phyloP scores from a whole-genome alignment of 2,329 filamentous ascomycete species.

The Taxawa tesnikishii region DNA sequence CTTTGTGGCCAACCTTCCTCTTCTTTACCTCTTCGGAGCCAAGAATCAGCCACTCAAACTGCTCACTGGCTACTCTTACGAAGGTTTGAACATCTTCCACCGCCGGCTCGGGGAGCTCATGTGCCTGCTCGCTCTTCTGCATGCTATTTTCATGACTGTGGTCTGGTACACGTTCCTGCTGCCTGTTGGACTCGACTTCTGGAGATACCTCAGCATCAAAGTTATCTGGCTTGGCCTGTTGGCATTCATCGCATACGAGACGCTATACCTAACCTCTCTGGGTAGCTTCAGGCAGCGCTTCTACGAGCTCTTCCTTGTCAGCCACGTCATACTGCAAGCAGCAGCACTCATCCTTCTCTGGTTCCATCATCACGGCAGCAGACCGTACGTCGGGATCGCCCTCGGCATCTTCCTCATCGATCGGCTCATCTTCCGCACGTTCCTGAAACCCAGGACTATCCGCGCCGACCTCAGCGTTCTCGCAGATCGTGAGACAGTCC shows the following conservation, averaged over 20 bases:
- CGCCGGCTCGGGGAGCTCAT: conserved; percentile 50
- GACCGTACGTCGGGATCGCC: conserved; percentile 41
- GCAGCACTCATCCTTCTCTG: conserved; percentile 44
- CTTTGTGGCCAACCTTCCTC: conserved; percentile 38
- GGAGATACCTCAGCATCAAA: conserved; percentile 38
- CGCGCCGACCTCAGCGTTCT: conserved; percentile 40
- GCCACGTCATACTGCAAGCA: conserved; percentile 46
- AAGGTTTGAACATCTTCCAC: conserved; percentile 54
- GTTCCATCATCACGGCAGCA: conserved; percentile 43
- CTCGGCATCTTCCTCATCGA: conserved; percentile 47
- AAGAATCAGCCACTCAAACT: conserved; percentile 53
- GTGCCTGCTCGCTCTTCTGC: conserved; percentile 46
- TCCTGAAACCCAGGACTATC: conserved; percentile 37
- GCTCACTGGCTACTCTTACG: conserved; percentile 53
- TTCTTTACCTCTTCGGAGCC: conserved; percentile 51
- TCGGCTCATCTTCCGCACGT: conserved; percentile 43
- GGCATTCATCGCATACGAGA: conserved; percentile 45
- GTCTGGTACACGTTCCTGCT: conserved; percentile 41
- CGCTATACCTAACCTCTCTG: conserved; percentile 50
- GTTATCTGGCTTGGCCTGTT: conserved; percentile 42
- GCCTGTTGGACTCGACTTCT: conserved; percentile 34
- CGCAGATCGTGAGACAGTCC: conserved; percentile 44
- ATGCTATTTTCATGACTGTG: conserved; percentile 41
- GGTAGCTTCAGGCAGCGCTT: conserved; percentile 46
- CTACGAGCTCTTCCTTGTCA: conserved; percentile 51